Base-by-base conservation (phyloP, 139 green algal species). In the Auxenochlorella protothecoides region DNA sequence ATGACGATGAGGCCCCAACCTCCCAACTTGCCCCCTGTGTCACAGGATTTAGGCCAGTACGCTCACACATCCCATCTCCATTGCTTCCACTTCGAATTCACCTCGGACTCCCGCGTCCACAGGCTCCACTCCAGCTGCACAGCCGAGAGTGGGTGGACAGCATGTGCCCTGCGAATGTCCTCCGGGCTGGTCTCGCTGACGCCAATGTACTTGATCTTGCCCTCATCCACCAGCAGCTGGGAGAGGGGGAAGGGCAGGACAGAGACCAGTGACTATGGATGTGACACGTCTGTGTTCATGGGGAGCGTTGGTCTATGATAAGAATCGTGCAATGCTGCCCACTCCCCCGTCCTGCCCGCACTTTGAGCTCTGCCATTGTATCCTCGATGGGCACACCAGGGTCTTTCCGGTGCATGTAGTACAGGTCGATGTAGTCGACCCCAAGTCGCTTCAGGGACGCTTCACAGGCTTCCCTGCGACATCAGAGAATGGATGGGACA, bases 151-250 rank as follows among this genome's bases (percentile, higher is more conserved):
- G 89, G 88, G 69, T 81, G 71, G 2, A 91, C 76, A 1, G 78
- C 77, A 68, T 90, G 84, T 14, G 88, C 89, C 66, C 68, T 73
- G 3, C 88, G 80, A 12, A 95, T 79, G 70, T 89, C 80, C 3
- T 76, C 76, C 0, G 86, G 53, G 72, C 63, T 71, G 56, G 60
- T 55, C 83, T 95, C 89, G 16, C 73, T 86, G 12, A 95, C 57
- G 2, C 89, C 89, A 12, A 93, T 78, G 76, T 91, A 85, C 72
- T 80, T 85, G 51, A 92, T 75, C 79, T 92, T 93, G 68, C 88
- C 88, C 72, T 89, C 84, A 51, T 79, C 62, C 27, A 88, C 75
- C 61, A 92, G 73, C 71, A 70, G 63, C 71, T 75, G 63, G 63
- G 65, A 7, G 5, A 16, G 53, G 27, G 10, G 27, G 27, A 44